Conservation (phyloP, 306 rosid genomes). For the Ormosia semicastrata region DNA sequence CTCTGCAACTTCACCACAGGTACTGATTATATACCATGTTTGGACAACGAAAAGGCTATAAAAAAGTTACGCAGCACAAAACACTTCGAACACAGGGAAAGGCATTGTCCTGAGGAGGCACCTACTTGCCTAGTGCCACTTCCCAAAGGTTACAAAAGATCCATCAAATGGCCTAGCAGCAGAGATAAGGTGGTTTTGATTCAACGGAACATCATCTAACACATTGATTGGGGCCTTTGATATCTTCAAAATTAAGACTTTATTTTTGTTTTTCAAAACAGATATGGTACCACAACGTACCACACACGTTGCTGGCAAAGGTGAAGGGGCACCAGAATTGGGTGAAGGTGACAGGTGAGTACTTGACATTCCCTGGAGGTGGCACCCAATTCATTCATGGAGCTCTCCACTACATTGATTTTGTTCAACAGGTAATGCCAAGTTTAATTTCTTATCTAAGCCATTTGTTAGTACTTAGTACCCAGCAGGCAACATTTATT, state of each 20-base stretch:
- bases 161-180: conserved; percentile 73
- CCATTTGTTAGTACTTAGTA: neutral
- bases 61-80: conserved; percentile 45
- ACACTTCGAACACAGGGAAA: conserved; percentile 84
- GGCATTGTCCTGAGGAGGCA: conserved; percentile 84
- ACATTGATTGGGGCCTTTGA: neutral
- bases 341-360: conserved; percentile 90
- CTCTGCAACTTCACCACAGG: conserved; percentile 70
- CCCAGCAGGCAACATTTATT: neutral
- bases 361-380: conserved; percentile 90
- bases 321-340: conserved; percentile 97
- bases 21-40: conserved; percentile 83
- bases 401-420: conserved; percentile 88
- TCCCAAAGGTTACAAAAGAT: conserved; percentile 60
- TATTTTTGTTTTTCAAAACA: conserved; percentile 21
- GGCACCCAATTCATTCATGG: conserved; percentile 96
- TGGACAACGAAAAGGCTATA: conserved; percentile 79
- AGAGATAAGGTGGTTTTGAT: conserved; percentile 73
- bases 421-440: conserved; percentile 59
- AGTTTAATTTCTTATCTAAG: neutral
- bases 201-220: neutral
- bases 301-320: conserved; percentile 68
- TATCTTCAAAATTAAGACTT: neutral
- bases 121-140: conserved; percentile 77
- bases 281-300: conserved; percentile 90